Evolutionary conservation across 2,329 filamentous ascomycete genomes (phyloP).

Genomic region (Penicillium glabrum): DNA sequence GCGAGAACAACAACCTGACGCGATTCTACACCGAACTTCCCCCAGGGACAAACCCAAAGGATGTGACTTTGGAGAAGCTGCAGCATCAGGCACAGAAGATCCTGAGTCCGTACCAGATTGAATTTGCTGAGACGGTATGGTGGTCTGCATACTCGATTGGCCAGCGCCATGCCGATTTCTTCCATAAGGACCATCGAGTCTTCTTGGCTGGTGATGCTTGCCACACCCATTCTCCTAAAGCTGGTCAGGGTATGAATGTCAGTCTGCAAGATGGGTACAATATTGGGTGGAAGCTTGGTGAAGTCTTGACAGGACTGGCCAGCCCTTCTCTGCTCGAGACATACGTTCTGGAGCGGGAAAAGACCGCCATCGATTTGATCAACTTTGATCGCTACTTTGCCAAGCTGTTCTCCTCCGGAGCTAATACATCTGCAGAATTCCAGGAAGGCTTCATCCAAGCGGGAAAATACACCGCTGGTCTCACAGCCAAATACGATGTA

Average conservation of each 20-base stretch:
- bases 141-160: slow-evolving; percentile 72
- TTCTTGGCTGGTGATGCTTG: slow-evolving; percentile 71
- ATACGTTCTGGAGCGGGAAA: slow-evolving; percentile 55
- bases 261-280: slow-evolving; percentile 61
- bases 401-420: slow-evolving; percentile 52
- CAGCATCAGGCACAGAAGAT: slow-evolving; percentile 54
- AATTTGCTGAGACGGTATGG: slow-evolving; percentile 60
- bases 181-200: slow-evolving; percentile 64
- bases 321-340: slow-evolving; percentile 49
- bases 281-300: slow-evolving; percentile 60
- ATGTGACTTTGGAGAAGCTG: slow-evolving; percentile 55
- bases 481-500: slow-evolving; percentile 56
- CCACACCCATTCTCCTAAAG: slow-evolving; percentile 69
- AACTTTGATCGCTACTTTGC: slow-evolving; percentile 59
- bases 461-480: slow-evolving; percentile 60
- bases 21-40: slow-evolving; percentile 65
- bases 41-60: slow-evolving; percentile 48
- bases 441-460: slow-evolving; percentile 58
- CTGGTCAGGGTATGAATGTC: slow-evolving; percentile 61
- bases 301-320: slow-evolving; percentile 49
- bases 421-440: slow-evolving; percentile 51
- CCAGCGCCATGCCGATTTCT: slow-evolving; percentile 69
- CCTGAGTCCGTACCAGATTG: slow-evolving; percentile 56
- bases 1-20: slow-evolving; percentile 54
- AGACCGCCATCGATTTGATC: slow-evolving; percentile 58